These are phyloP conservation scores for Cucurbita maxima DNA, from an alignment of 306 rosid species.

Conservation along the genomic window DNA sequence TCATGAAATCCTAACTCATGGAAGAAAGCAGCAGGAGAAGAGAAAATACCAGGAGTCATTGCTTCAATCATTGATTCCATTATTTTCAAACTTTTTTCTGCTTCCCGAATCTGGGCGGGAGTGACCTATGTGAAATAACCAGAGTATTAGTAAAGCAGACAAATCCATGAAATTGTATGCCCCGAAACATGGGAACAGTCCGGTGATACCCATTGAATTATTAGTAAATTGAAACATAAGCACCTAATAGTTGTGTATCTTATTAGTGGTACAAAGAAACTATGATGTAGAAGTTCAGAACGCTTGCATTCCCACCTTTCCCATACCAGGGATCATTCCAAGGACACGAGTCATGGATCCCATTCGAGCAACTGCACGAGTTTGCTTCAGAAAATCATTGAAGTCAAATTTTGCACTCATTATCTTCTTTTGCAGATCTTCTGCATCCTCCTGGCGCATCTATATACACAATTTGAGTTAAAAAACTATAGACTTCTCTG, in stretches of 20 bases:
- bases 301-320: slow-evolving; percentile 37
- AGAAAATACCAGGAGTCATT: slow-evolving; percentile 71
- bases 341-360: slow-evolving; percentile 95
- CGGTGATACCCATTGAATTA: neutral
- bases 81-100: slow-evolving; percentile 71
- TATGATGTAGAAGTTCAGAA: neutral
- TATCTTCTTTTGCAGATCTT: slow-evolving; percentile 91
- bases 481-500: neutral
- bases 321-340: slow-evolving; percentile 99
- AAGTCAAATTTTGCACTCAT: slow-evolving; percentile 96
- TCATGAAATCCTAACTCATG: neutral
- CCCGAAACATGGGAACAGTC: neutral
- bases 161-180: slow-evolving; percentile 8
- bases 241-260: neutral
- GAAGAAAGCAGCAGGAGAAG: slow-evolving; percentile 1
- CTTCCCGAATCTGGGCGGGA: slow-evolving; percentile 96
- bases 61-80: slow-evolving; percentile 98
- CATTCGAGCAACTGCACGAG: slow-evolving; percentile 86
- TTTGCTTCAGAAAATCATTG: slow-evolving; percentile 95
- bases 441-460: slow-evolving; percentile 98
- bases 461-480: slow-evolving; percentile 15
- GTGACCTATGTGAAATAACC: slow-evolving; percentile 47
- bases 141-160: neutral
- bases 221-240: neutral
- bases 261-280: neutral